Evolutionary conservation across 2,329 filamentous ascomycete genomes (phyloP).

Genomic region (Fusarium guadeloupense): DNA sequence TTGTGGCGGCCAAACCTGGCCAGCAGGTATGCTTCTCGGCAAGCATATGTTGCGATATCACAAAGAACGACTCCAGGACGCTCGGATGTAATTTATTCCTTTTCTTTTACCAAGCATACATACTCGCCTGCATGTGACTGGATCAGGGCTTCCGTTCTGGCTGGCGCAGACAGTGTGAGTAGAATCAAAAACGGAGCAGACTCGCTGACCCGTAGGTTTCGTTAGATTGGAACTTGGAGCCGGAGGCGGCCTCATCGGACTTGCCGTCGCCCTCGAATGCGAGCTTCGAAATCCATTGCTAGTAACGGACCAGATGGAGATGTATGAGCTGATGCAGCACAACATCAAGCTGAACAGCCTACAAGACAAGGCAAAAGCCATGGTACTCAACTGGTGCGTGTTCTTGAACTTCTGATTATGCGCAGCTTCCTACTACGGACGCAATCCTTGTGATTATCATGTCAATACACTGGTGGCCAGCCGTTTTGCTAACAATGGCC

Average conservation of each 20-base stretch:
- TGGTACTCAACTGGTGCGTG: constrained; percentile 82
- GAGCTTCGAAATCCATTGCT: constrained; percentile 65
- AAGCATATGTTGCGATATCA: constrained; percentile 86
- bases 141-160: neutral
- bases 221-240: constrained; percentile 87
- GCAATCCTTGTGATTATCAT: neutral
- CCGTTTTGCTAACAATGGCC: constrained; percentile 32
- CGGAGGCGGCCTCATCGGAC: constrained; percentile 85
- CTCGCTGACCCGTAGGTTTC: constrained; percentile 39
- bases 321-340: constrained; percentile 84
- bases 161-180: constrained; percentile 16
- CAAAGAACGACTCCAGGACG: constrained; percentile 66
- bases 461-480: neutral
- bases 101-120: neutral
- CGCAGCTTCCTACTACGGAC: constrained; percentile 37
- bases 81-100: constrained; percentile 69
- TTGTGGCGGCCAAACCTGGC: constrained; percentile 95
- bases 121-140: constrained; percentile 17
- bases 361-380: constrained; percentile 67
- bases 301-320: constrained; percentile 87
- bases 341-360: constrained; percentile 88
- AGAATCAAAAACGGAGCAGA: constrained; percentile 1
- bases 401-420: neutral
- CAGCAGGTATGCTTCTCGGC: constrained; percentile 86
- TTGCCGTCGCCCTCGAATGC: constrained; percentile 68